Conservation (phyloP, 768 basidiomycete species). For the Harrya chromipes region DNA sequence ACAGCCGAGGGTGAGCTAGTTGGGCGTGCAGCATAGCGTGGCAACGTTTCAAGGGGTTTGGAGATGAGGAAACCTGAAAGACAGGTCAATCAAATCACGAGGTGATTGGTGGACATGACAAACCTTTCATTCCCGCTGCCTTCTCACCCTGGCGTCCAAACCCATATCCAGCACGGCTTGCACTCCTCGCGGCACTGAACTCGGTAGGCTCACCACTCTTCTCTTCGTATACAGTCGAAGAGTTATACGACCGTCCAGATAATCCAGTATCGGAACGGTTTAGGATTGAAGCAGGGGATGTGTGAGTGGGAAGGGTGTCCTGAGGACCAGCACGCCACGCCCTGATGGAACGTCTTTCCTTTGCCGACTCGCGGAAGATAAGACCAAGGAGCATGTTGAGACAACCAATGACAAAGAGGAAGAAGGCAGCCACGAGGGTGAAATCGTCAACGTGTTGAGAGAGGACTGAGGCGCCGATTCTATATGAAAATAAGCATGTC, state of each 20-base stretch:
- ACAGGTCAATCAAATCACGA: constrained; percentile 2
- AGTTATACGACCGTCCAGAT: constrained; percentile 22
- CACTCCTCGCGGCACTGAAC: constrained; percentile 17
- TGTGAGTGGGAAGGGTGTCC: constrained; percentile 48
- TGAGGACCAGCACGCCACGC: constrained; percentile 57
- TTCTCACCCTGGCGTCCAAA: constrained; percentile 81
- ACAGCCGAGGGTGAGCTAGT: constrained; percentile 20
- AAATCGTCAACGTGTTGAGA: constrained; percentile 84
- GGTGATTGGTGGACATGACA: constrained; percentile 4
- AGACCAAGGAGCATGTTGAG: constrained; percentile 79
- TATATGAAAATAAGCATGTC: constrained; percentile 24
- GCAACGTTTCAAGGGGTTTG: constrained; percentile 59
- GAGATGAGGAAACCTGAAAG: constrained; percentile 51
- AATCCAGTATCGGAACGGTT: constrained; percentile 23
- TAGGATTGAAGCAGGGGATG: constrained; percentile 23
- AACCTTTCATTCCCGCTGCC: constrained; percentile 59
- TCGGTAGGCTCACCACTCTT: constrained; percentile 23
- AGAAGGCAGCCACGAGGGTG: constrained; percentile 87
- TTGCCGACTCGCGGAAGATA: constrained; percentile 63
- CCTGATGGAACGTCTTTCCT: constrained; percentile 58
- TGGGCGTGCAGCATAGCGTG: constrained; percentile 50
- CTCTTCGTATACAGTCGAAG: constrained; percentile 32
- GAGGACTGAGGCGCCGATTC: constrained; percentile 68
- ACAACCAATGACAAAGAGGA: constrained; percentile 90
- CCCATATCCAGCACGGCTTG: constrained; percentile 56